These are phyloP conservation scores for Plectosphaerella cucumerina DNA, from an alignment of 2,329 filamentous ascomycete species.

Conservation along the genomic window DNA sequence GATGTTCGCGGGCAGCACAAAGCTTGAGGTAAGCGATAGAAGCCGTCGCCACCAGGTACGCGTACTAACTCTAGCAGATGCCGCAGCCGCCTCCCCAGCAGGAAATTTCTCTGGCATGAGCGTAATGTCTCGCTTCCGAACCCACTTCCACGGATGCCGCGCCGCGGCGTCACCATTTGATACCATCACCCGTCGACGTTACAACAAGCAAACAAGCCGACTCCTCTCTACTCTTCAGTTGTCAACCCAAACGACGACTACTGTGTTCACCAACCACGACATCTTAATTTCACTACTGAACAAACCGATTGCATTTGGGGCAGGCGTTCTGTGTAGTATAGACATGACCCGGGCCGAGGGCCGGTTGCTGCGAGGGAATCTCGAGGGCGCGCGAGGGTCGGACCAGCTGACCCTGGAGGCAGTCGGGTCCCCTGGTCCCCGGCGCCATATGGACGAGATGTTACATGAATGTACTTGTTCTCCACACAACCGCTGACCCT, in stretches of 20 bases:
- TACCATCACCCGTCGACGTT: neutral
- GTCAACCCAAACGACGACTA: neutral
- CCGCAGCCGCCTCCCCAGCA: slow-evolving; percentile 25
- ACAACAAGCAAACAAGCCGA: slow-evolving; percentile 1
- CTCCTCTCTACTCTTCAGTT: slow-evolving; percentile 11
- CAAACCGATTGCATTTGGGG: slow-evolving; percentile 2
- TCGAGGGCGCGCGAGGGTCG: no score
- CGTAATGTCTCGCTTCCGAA: no score
- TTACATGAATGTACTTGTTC: slow-evolving; percentile 10
- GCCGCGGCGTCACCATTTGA: no score
- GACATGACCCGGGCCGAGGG: neutral
- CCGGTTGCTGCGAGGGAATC: no score
- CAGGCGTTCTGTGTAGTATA: slow-evolving; percentile 13
- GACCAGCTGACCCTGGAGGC: no score
- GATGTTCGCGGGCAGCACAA: slow-evolving; percentile 87
- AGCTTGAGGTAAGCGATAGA: slow-evolving; percentile 67
- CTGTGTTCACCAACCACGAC: slow-evolving; percentile 6
- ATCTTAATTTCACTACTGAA: slow-evolving; percentile 3
- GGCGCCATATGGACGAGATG: neutral
- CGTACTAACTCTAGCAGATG: slow-evolving; percentile 16
- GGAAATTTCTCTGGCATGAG: slow-evolving; percentile 26
- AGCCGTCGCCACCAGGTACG: no score
- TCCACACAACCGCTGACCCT: neutral
- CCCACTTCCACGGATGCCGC: no score
- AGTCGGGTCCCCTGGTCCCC: no score